phyloP scores from a whole-genome alignment of 1,284 basidiomycete genomes.

The Cryptococcus maquisensis region DNA sequence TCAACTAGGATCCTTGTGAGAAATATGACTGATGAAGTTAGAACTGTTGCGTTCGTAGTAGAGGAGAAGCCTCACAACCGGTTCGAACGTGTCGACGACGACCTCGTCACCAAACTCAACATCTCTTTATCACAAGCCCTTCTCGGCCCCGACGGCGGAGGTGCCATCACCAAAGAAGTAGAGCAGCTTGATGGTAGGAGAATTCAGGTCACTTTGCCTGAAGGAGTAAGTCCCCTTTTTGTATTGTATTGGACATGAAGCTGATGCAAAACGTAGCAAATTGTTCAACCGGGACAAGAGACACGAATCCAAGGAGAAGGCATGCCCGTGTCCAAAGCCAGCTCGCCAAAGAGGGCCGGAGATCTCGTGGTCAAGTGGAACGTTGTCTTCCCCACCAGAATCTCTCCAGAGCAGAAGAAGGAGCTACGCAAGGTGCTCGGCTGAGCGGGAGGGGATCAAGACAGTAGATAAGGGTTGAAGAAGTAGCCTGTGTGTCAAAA shows the following conservation, averaged over 20 bases:
- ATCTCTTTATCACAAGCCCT: conserved; percentile 81
- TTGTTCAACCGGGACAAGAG: conserved; percentile 75
- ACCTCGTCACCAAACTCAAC: conserved; percentile 61
- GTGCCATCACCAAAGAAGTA: conserved; percentile 54
- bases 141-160: conserved; percentile 49
- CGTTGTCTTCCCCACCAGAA: conserved; percentile 70
- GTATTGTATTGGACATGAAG: background rate
- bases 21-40: conserved; percentile 2
- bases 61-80: conserved; percentile 80
- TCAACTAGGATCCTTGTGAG: conserved; percentile 32
- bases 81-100: conserved; percentile 74
- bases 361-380: conserved; percentile 81
- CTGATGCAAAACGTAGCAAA: conserved; percentile 46
- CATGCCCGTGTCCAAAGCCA: conserved; percentile 84
- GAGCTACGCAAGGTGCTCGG: conserved; percentile 65
- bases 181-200: conserved; percentile 73
- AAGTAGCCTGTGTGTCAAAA: background rate
- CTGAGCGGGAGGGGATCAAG: conserved; percentile 10
- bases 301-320: conserved; percentile 71
- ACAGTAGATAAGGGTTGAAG: background rate
- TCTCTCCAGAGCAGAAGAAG: conserved; percentile 73
- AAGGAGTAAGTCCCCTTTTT: conserved; percentile 38
- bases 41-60: conserved; percentile 73
- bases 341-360: conserved; percentile 67
- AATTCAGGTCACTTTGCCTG: conserved; percentile 64